Evolutionary conservation across 768 basidiomycete genomes (phyloP).

Genomic region (Gyrodon lividus): DNA sequence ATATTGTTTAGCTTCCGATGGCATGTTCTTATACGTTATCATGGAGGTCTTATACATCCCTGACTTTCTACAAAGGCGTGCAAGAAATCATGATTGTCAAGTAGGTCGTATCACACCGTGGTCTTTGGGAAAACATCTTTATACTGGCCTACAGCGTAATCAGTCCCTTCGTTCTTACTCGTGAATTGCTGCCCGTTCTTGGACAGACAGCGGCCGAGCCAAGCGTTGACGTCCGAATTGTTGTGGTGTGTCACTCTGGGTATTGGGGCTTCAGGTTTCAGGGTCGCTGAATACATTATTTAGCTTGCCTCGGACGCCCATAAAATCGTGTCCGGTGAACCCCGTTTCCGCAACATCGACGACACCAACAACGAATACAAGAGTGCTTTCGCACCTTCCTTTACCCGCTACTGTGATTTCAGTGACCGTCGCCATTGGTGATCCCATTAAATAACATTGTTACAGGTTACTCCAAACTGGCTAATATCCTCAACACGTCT

Average conservation of each 20-base stretch:
- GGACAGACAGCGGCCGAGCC: slow-evolving; percentile 45
- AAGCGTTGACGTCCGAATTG: slow-evolving; percentile 57
- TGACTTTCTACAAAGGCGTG: slow-evolving; percentile 30
- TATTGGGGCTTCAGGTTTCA: not conserved
- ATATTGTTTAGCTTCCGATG: slow-evolving; percentile 26
- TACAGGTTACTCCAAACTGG: slow-evolving; percentile 51
- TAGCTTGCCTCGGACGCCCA: slow-evolving; percentile 37
- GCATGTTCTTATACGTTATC: slow-evolving; percentile 11
- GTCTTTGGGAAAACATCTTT: not conserved
- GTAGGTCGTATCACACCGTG: slow-evolving; percentile 23
- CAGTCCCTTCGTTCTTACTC: slow-evolving; percentile 55
- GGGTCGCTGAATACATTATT: not conserved
- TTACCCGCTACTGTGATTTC: slow-evolving; percentile 35
- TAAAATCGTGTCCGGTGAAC: slow-evolving; percentile 15
- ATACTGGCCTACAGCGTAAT: slow-evolving; percentile 38
- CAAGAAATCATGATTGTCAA: slow-evolving; percentile 43
- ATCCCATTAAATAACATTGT: not conserved
- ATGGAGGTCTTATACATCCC: not conserved
- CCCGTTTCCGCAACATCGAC: slow-evolving; percentile 31
- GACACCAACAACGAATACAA: slow-evolving; percentile 39
- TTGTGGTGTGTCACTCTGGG: slow-evolving; percentile 43
- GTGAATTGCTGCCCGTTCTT: slow-evolving; percentile 52
- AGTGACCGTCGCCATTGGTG: not conserved
- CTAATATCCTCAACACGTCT: slow-evolving; percentile 47
- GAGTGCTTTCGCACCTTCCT: slow-evolving; percentile 8